Conservation (phyloP, 2,329 filamentous ascomycete genomes). For the Huntiella moniliformis region DNA sequence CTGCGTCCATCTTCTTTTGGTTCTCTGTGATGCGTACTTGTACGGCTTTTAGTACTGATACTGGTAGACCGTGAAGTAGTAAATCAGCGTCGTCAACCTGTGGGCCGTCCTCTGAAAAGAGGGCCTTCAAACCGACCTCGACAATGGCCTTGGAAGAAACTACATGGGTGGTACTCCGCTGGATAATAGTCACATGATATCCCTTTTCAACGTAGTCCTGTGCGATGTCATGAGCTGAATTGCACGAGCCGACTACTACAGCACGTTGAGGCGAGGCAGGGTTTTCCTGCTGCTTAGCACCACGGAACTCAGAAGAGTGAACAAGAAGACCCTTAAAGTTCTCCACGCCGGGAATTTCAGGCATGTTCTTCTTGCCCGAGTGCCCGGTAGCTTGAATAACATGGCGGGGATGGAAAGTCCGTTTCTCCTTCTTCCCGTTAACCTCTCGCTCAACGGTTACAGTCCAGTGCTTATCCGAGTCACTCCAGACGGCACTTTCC, state of each 20-base stretch:
- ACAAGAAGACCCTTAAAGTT: constrained; percentile 41
- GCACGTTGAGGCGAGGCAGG: constrained; percentile 35
- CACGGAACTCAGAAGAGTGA: constrained; percentile 42
- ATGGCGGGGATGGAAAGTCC: constrained; percentile 41
- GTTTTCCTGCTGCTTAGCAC: constrained; percentile 22
- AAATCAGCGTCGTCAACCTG: constrained; percentile 49
- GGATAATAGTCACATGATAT: constrained; percentile 49
- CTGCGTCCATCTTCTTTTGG: constrained; percentile 21
- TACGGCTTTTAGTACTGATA: constrained; percentile 38
- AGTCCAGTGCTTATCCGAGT: constrained; percentile 32
- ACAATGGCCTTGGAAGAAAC: constrained; percentile 35
- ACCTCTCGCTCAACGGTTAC: constrained; percentile 32
- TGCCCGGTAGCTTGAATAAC: constrained; percentile 51
- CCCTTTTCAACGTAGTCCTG: constrained; percentile 50
- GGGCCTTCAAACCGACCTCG: constrained; percentile 31
- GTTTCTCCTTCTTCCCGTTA: constrained; percentile 28
- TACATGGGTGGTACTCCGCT: constrained; percentile 47
- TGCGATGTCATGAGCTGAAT: constrained; percentile 50
- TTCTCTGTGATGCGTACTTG: constrained; percentile 26
- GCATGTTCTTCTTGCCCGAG: constrained; percentile 45
- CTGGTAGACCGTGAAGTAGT: constrained; percentile 36
- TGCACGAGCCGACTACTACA: constrained; percentile 48
- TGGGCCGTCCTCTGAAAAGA: constrained; percentile 34
- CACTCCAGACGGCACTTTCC: constrained; percentile 29
- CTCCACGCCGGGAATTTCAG: constrained; percentile 35